These are phyloP conservation scores for Sarocladium brachiariae DNA, from an alignment of 2,329 filamentous ascomycete genomes.

Conservation along the genomic window DNA sequence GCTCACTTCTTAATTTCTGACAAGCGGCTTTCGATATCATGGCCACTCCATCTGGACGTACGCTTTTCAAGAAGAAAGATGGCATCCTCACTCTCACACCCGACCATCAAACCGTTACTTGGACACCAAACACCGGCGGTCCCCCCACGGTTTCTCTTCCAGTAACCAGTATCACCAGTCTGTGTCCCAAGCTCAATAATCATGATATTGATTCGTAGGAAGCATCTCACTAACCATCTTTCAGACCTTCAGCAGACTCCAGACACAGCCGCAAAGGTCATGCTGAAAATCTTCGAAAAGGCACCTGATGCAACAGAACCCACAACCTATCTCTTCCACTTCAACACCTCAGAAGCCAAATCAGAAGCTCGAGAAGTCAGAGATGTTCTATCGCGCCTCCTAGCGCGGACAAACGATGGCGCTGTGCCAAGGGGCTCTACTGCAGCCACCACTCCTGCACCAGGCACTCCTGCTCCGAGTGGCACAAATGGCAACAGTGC, in stretches of 20 bases:
- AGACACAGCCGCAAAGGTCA: slow-evolving; percentile 79
- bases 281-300: slow-evolving; percentile 85
- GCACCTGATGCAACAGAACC: slow-evolving; percentile 50
- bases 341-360: slow-evolving; percentile 74
- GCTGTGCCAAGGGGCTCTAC: slow-evolving; percentile 41
- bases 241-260: slow-evolving; percentile 92
- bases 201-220: background rate
- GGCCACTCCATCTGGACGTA: slow-evolving; percentile 57
- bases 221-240: slow-evolving; percentile 9
- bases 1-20: background rate
- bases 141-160: slow-evolving; percentile 61
- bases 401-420: slow-evolving; percentile 58
- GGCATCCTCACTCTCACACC: slow-evolving; percentile 69
- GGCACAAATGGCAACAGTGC: slow-evolving; percentile 29
- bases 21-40: slow-evolving; percentile 28
- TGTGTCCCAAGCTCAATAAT: slow-evolving; percentile 22
- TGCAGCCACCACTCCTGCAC: slow-evolving; percentile 18
- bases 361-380: slow-evolving; percentile 81
- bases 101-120: slow-evolving; percentile 69
- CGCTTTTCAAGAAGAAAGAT: slow-evolving; percentile 93
- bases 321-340: slow-evolving; percentile 77
- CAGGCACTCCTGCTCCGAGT: slow-evolving; percentile 19
- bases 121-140: slow-evolving; percentile 65
- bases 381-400: slow-evolving; percentile 69
- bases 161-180: slow-evolving; percentile 77